Conservation (phyloP, 2,329 filamentous ascomycete genomes). For the Metarhizium guizhouense region DNA sequence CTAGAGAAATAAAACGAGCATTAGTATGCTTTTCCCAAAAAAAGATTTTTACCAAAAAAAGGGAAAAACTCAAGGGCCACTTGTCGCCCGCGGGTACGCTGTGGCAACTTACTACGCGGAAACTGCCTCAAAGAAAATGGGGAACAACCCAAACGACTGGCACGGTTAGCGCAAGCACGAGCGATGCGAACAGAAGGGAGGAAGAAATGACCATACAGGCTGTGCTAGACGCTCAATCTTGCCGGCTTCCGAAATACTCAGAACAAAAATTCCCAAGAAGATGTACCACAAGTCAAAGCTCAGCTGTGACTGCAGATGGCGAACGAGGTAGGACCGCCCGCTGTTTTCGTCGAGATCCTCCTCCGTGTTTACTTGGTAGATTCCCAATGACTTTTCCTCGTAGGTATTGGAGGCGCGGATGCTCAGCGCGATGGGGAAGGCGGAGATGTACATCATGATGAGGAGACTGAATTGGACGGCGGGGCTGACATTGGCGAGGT, state of each 20-base stretch:
- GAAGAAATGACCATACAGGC: conserved; percentile 11
- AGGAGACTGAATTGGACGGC: conserved; percentile 49
- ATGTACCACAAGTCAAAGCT: not conserved
- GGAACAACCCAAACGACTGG: conserved; percentile 21
- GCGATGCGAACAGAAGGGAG: not conserved
- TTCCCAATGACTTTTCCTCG: conserved; percentile 51
- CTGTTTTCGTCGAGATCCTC: not conserved
- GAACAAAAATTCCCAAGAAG: conserved; percentile 1
- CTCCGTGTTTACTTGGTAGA: conserved; percentile 30
- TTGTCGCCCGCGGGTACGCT: not conserved
- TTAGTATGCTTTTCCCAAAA: not conserved
- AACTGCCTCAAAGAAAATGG: conserved; percentile 25
- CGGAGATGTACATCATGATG: conserved; percentile 58
- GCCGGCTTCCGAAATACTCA: conserved; percentile 13
- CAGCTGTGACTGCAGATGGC: not conserved
- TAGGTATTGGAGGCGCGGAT: conserved; percentile 54
- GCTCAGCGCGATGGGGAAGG: conserved; percentile 53
- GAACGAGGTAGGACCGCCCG: not conserved
- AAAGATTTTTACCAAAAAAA: not conserved
- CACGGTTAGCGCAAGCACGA: not conserved
- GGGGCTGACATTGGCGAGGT: conserved; percentile 39
- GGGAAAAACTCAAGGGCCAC: too few species aligned
- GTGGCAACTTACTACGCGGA: conserved; percentile 22
- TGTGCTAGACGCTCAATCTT: conserved; percentile 16
- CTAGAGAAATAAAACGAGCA: conserved; percentile 9